Conservation (phyloP, 345 rosid genomes). For the Abelmoschus esculentus region DNA sequence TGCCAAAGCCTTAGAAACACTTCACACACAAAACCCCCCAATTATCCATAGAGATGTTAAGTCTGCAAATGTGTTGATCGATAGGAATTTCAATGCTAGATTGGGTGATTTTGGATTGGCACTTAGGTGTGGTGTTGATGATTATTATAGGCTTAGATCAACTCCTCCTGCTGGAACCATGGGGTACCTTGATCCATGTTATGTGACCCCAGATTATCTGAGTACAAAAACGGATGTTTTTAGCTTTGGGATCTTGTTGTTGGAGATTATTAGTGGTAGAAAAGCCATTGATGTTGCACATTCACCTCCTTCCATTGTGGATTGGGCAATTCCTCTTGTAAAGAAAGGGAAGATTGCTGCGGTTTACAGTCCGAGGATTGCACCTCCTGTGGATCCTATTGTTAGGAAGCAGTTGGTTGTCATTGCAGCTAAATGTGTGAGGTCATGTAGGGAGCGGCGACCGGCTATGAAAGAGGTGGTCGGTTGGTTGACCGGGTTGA, state of each 20-base stretch:
- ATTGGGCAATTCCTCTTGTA: slow-evolving; percentile 88
- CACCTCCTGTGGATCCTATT: slow-evolving; percentile 52
- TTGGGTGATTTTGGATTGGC: slow-evolving; percentile 95
- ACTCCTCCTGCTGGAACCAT: slow-evolving; percentile 98
- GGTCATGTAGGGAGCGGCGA: slow-evolving; percentile 91
- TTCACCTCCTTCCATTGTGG: slow-evolving; percentile 88
- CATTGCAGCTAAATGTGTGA: slow-evolving; percentile 85
- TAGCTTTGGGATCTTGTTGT: slow-evolving; percentile 88
- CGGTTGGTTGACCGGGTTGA: slow-evolving; percentile 60
- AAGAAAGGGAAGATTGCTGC: slow-evolving; percentile 75
- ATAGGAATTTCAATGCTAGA: slow-evolving; percentile 76
- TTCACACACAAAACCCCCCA: slow-evolving; percentile 72
- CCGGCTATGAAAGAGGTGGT: slow-evolving; percentile 86
- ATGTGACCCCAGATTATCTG: slow-evolving; percentile 85
- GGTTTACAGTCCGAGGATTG: slow-evolving; percentile 66
- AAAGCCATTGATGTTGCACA: slow-evolving; percentile 85
- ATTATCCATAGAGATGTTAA: slow-evolving; percentile 87
- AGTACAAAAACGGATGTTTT: slow-evolving; percentile 95
- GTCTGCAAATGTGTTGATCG: slow-evolving; percentile 93
- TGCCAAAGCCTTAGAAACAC: slow-evolving; percentile 66
- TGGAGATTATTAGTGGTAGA: slow-evolving; percentile 90
- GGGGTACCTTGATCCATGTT: slow-evolving; percentile 91
- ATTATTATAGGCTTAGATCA: slow-evolving; percentile 55
- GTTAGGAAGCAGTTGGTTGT: slow-evolving; percentile 76
- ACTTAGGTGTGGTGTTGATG: slow-evolving; percentile 70